Evolutionary conservation across 2,329 filamentous ascomycete genomes (phyloP).

Genomic region (Phyllachora maydis): DNA sequence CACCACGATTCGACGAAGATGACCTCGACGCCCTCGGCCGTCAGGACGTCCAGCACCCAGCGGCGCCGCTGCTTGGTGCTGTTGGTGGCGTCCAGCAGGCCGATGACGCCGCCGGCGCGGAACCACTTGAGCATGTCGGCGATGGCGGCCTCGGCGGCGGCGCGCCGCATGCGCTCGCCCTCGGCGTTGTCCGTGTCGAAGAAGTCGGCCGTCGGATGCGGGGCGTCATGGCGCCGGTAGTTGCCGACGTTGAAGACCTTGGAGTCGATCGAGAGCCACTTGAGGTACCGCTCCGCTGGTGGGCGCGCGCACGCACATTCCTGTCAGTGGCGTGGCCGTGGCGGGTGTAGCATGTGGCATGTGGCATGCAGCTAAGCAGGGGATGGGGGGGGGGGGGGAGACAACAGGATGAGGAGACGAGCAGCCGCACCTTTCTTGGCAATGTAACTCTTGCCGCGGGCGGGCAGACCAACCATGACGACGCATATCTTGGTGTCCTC

Average conservation of each 20-base stretch:
- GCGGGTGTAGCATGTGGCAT: no score
- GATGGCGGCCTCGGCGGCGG: constrained; percentile 80
- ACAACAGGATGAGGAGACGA: no score
- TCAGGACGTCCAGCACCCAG: constrained; percentile 76
- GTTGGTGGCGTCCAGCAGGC: constrained; percentile 92
- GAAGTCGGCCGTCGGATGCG: constrained; percentile 82
- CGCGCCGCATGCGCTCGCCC: constrained; percentile 72
- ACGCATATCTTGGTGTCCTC: constrained; percentile 96
- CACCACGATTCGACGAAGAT: constrained; percentile 95
- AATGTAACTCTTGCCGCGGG: constrained; percentile 91
- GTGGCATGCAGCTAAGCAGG: no score
- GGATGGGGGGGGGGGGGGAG: no score
- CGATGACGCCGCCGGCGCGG: constrained; percentile 58
- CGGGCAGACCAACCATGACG: constrained; percentile 94
- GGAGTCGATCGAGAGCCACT: constrained; percentile 87
- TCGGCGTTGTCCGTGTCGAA: constrained; percentile 83
- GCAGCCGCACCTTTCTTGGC: constrained; percentile 70
- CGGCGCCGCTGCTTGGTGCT: constrained; percentile 74
- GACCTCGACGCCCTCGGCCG: constrained; percentile 61
- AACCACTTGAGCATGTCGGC: constrained; percentile 94
- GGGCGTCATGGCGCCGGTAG: constrained; percentile 77
- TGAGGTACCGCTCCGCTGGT: constrained; percentile 75
- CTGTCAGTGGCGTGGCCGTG: no score
- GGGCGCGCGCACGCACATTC: constrained; percentile 4
- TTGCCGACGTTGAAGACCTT: constrained; percentile 95